Evolutionary conservation across 2,329 filamentous ascomycete genomes (phyloP).

Genomic region (Fusarium lyarnte): DNA sequence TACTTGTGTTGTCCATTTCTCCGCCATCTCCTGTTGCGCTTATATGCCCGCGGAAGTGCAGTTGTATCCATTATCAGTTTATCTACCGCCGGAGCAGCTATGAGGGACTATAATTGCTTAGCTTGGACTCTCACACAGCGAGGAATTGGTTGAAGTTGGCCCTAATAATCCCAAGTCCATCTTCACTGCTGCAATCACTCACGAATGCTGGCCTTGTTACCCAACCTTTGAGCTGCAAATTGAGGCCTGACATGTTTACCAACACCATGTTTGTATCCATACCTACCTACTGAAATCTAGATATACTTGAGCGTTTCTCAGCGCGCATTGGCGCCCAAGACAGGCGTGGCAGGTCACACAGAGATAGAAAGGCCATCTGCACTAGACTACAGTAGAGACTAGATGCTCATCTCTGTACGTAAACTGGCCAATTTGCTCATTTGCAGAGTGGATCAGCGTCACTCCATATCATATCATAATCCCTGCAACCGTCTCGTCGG

Average conservation of each 20-base stretch:
- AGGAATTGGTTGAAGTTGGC: neutral
- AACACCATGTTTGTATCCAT: neutral
- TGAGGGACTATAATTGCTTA: neutral
- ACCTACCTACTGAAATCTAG: neutral
- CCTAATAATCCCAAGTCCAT: neutral
- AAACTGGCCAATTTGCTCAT: conserved; percentile 11
- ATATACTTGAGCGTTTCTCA: neutral
- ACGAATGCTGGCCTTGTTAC: neutral
- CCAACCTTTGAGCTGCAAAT: neutral
- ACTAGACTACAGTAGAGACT: neutral
- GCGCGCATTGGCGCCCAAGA: neutral
- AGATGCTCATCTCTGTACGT: conserved; percentile 7
- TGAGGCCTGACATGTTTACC: neutral
- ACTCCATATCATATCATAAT: conserved; percentile 12
- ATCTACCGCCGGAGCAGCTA: neutral
- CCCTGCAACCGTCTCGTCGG: neutral
- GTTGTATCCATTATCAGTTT: neutral
- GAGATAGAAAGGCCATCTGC: neutral
- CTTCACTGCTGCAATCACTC: neutral
- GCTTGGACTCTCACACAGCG: too few species aligned
- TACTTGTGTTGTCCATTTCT: neutral
- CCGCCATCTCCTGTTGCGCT: neutral
- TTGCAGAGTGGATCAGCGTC: neutral
- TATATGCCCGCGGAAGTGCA: conserved; percentile 9
- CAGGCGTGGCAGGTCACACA: neutral